Conservation (phyloP, 2,329 filamentous ascomycete species). For the Spiromastix sp. region DNA sequence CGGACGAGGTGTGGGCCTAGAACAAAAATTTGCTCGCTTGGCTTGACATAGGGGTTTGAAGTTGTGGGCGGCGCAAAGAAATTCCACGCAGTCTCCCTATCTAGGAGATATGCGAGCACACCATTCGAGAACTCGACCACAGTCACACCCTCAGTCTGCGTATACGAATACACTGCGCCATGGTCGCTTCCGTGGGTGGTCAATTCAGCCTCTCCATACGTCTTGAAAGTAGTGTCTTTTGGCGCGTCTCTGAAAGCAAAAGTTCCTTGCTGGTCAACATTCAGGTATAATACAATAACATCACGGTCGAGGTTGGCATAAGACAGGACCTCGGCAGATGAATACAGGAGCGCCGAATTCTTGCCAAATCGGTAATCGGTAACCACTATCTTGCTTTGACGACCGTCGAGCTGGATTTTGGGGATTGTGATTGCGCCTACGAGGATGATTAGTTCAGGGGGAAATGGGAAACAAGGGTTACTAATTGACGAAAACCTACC, state of each 20-base stretch:
- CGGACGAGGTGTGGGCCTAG: slow-evolving; percentile 27
- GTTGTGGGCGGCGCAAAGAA: slow-evolving; percentile 46
- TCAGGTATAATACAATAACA: slow-evolving; percentile 41
- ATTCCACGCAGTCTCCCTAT: slow-evolving; percentile 44
- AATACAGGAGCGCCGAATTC: slow-evolving; percentile 33
- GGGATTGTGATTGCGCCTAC: slow-evolving; percentile 22
- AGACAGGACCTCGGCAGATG: slow-evolving; percentile 31
- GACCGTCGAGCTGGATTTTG: slow-evolving; percentile 29
- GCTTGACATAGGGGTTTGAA: slow-evolving; percentile 33
- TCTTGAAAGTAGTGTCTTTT: not conserved
- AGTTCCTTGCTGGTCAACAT: slow-evolving; percentile 40
- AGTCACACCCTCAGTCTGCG: not conserved
- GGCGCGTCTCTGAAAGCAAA: too few species aligned
- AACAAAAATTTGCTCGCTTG: slow-evolving; percentile 37
- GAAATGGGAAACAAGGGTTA: too few species aligned
- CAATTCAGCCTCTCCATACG: not conserved
- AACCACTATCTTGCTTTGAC: slow-evolving; percentile 35
- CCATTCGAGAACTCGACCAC: slow-evolving; percentile 38
- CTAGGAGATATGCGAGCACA: slow-evolving; percentile 42
- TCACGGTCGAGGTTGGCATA: slow-evolving; percentile 23
- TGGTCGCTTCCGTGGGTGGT: not conserved
- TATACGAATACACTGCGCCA: not conserved
- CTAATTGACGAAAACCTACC: too few species aligned
- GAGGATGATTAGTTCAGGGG: not conserved
- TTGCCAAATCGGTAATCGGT: slow-evolving; percentile 30